Base-by-base conservation (phyloP, 2,329 filamentous ascomycete species). In the Bipolaris bicolor region DNA sequence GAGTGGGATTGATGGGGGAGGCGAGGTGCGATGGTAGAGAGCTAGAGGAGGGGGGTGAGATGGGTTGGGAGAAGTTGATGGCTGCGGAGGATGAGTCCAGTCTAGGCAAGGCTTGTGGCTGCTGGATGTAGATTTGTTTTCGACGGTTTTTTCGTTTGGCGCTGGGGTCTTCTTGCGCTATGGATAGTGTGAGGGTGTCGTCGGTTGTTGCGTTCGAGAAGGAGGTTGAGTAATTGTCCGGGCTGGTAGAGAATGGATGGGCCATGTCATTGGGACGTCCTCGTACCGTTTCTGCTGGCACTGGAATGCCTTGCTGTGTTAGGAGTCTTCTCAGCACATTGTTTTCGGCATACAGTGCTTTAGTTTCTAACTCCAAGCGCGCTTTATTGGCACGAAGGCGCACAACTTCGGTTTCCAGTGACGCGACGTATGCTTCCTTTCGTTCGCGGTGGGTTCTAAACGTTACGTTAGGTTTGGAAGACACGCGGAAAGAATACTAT, bases 351-450 rank as follows among this genome's bases (percentile, higher is more conserved):
- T 69, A 61, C 1, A 76, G 53, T 3, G 44, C 49, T 15, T 60
- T 58, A 1, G 68, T 68, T 43, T 76, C 67, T 29, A 65, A 61
- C 16, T 70, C 37, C 2, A 75, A 63, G 18, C 52, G 63, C 3
- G 68, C 62, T 65, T 78, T 72, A 37, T 70, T 72, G 39, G 69
- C 67, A 36, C 71, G 70, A 5, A 72, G 57, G 29, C 67, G 66
- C 11, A 72, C 51, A 15, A 73, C 67, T 54, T 74, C 69, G 13
- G 40, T 55, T 56, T 74, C 71, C 1, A 74, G 55, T 3, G 67
- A 65, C 39, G 66, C 67, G n/a, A 62, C 65, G 49, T 74, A 74
- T n/a, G 66, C 60, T 57, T 73, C 70, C 57, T 73, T 74, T n/a
- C 71, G 71, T 37, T 74, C 70, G 13, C 70, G 71, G 52, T 74